phyloP scores from a whole-genome alignment of 2,329 filamentous ascomycete species.

The Sclerotinia borealis region DNA sequence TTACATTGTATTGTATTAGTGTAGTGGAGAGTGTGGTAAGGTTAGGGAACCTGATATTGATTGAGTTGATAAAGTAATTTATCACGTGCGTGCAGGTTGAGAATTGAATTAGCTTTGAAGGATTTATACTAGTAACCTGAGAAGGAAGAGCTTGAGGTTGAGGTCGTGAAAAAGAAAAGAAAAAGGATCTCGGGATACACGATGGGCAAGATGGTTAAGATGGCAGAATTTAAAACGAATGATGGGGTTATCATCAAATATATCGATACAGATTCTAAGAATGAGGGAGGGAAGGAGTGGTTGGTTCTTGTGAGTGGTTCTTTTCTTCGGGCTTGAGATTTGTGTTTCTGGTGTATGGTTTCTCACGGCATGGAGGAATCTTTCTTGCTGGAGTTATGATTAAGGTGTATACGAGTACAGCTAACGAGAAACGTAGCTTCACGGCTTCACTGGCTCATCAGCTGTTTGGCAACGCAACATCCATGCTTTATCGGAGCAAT shows the following conservation, averaged over 20 bases:
- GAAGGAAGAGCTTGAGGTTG: no score
- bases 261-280: conserved; percentile 21
- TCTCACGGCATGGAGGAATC: neutral
- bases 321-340: neutral
- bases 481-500: conserved; percentile 17
- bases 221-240: conserved; percentile 23
- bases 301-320: conserved; percentile 24
- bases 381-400: no score
- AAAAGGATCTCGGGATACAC: neutral
- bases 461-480: conserved; percentile 30
- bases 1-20: no score
- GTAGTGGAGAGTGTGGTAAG: no score
- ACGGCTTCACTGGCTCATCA: conserved; percentile 32
- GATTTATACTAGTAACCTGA: no score
- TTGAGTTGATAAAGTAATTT: no score
- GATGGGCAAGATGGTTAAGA: neutral
- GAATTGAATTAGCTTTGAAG: no score
- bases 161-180: neutral
- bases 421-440: conserved; percentile 23
- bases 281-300: conserved; percentile 11
- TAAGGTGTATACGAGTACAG: neutral
- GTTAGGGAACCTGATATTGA: no score
- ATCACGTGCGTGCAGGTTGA: no score
- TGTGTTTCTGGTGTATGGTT: no score
- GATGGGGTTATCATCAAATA: conserved; percentile 23